Evolutionary conservation across 2,329 filamentous ascomycete genomes (phyloP), one percentile per base, ranked within the genome.

Genomic region (Trichophyton verrucosum): DNA sequence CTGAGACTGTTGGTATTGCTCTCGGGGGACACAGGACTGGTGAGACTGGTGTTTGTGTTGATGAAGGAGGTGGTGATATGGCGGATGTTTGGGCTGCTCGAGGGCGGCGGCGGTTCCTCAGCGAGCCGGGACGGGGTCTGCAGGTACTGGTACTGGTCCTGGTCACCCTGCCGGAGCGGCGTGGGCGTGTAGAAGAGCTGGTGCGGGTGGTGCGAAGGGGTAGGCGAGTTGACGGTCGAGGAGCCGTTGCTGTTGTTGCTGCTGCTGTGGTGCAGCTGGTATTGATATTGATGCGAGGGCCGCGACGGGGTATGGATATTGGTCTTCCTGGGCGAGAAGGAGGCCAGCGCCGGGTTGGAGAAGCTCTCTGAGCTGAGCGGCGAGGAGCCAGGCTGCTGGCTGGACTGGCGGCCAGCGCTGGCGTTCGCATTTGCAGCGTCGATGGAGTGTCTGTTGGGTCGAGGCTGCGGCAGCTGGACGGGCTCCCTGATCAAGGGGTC

Each of bases 281-380:
- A 17, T 60, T 63, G 27, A 49, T 49, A 22, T n/a, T 49, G 46
- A 1, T 33, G 47, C 22, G 24, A 36, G 36, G 59, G 17, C 42
- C 40, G 22, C 61, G 64, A 36, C 15, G 57, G 44, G 17, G 57
- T 42, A 38, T 59, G 57, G 17, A 33, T 59, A 38, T 49, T 49
- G 57, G 65, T 64, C 58, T 68, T 69, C 53, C 66, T 66, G 60
- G 66, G 66, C 33, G 68, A 66, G 42, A 68, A 66, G 27, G 61
- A 61, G 13, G 67, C 67, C 55, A 69, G 62, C 4, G 68, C 64
- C 9, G 68, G 68, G 60, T 68, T 67, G 44, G 68, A 69, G 60
- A 68, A 62, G 46, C 61, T 65, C 30, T 65, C 63, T 8, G 63
- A 63, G 60, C 65, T 69, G 57, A 68, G 65, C 38, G 65, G 51